Evolutionary conservation across 176 grass and related monocot genomes (phyloP).

Genomic region (Oryza brachyantha): DNA sequence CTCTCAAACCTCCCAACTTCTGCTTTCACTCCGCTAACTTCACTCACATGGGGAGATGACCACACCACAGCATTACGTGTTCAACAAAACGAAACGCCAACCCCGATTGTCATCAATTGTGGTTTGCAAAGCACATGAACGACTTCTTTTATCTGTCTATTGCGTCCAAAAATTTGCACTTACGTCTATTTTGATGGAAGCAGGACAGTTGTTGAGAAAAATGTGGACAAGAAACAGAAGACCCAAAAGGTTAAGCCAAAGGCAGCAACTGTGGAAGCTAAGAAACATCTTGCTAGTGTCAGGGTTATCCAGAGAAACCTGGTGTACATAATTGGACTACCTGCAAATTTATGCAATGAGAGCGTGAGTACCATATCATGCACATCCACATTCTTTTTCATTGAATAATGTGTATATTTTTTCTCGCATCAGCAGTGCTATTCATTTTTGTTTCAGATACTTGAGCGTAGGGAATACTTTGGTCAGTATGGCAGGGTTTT

Average conservation of each 20-base stretch:
- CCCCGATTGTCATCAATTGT: neutral
- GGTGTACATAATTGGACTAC: conserved; percentile 93
- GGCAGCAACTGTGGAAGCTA: conserved; percentile 55
- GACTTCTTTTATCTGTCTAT: neutral
- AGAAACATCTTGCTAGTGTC: conserved; percentile 84
- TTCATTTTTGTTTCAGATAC: conserved; percentile 54
- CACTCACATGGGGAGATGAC: neutral
- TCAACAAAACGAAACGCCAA: neutral
- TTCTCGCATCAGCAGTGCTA: neutral
- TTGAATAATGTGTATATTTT: neutral
- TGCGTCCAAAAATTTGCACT: neutral
- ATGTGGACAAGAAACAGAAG: conserved; percentile 82
- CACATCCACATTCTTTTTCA: conserved; percentile 6
- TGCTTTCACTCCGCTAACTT: neutral
- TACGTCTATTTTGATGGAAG: conserved; percentile 11
- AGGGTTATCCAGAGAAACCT: conserved; percentile 97
- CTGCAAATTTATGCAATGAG: conserved; percentile 81
- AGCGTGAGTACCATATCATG: conserved; percentile 53
- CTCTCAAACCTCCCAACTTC: neutral
- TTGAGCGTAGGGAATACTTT: conserved; percentile 97
- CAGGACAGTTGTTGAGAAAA: conserved; percentile 71
- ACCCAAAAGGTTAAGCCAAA: conserved; percentile 76
- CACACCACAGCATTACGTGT: neutral
- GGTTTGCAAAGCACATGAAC: neutral
- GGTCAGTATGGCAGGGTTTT: conserved; percentile 95